These are phyloP conservation scores for Ustilago cynodontis DNA, from an alignment of 1,284 basidiomycete genomes.

Conservation along the genomic window DNA sequence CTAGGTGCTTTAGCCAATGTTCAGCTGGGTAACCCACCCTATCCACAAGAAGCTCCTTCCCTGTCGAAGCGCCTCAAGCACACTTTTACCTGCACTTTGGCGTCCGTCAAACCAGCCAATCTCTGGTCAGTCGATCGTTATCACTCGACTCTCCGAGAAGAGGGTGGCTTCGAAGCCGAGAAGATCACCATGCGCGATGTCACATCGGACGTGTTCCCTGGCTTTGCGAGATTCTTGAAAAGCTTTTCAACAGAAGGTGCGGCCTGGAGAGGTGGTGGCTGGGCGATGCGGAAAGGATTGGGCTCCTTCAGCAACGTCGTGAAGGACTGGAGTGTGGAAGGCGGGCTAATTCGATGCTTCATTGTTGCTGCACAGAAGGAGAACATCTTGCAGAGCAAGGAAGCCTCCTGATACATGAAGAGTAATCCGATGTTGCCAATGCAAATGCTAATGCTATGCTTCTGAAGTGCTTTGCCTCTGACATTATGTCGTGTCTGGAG, in stretches of 20 bases:
- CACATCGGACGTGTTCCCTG: slow-evolving; percentile 58
- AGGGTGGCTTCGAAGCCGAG: slow-evolving; percentile 34
- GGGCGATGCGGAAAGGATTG: slow-evolving; percentile 36
- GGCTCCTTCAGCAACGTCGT: slow-evolving; percentile 59
- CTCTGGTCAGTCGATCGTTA: slow-evolving; percentile 56
- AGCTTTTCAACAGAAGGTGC: slow-evolving; percentile 46
- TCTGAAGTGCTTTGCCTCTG: background rate
- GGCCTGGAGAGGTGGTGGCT: slow-evolving; percentile 56
- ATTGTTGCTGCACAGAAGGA: slow-evolving; percentile 53
- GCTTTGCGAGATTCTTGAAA: slow-evolving; percentile 59
- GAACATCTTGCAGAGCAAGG: background rate
- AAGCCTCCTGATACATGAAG: background rate
- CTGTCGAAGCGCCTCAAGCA: slow-evolving; percentile 29
- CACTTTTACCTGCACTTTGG: slow-evolving; percentile 34
- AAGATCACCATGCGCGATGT: slow-evolving; percentile 57
- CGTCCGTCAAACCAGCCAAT: slow-evolving; percentile 40
- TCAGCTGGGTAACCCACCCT: slow-evolving; percentile 16
- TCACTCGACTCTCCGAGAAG: slow-evolving; percentile 22
- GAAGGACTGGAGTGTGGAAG: slow-evolving; percentile 57
- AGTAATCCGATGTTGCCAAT: background rate
- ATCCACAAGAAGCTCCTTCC: slow-evolving; percentile 38
- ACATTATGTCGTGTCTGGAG: slow-evolving; percentile 4
- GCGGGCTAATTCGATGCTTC: slow-evolving; percentile 55
- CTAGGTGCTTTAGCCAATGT: background rate
- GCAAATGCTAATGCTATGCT: background rate